These are phyloP conservation scores for Cornus florida DNA, from an alignment of 148 eudicot genomes.

Conservation along the genomic window DNA sequence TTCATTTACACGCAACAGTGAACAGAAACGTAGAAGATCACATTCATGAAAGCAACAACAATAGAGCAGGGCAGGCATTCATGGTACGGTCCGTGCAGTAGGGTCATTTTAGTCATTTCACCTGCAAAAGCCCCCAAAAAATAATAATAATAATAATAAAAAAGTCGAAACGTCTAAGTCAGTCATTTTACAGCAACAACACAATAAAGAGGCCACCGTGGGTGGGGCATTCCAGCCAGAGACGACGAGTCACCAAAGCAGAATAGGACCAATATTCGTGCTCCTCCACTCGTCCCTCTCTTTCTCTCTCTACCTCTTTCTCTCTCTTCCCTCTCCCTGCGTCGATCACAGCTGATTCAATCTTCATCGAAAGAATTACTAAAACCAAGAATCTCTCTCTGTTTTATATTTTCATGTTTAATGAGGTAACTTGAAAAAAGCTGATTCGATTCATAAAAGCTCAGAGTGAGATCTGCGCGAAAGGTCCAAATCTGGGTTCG, in stretches of 20 bases:
- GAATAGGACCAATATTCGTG: conserved; percentile 35
- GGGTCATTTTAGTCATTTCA: neutral
- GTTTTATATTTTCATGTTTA: no score
- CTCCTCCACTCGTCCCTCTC: conserved; percentile 43
- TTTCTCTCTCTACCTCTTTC: conserved; percentile 5
- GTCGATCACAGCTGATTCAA: conserved; percentile 2
- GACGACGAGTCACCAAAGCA: conserved; percentile 4
- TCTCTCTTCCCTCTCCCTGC: conserved; percentile 14
- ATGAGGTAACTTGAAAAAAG: conserved; percentile 6
- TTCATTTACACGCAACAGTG: neutral
- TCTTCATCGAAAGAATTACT: neutral
- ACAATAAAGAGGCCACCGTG: conserved; percentile 2
- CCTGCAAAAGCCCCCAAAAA: no score
- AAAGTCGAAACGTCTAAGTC: neutral
- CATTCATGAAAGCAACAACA: neutral
- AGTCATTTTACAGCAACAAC: neutral
- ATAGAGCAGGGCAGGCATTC: neutral
- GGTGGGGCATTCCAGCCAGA: neutral
- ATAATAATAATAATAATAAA: no score
- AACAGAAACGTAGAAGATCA: neutral
- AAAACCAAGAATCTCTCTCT: no score
- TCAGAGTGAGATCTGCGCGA: conserved; percentile 11
- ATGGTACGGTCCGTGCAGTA: neutral
- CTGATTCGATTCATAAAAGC: conserved; percentile 10
- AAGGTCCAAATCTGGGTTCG: conserved; percentile 30